Conservation (phyloP, 2,329 filamentous ascomycete species). For the Nigrospora osmanthi region DNA sequence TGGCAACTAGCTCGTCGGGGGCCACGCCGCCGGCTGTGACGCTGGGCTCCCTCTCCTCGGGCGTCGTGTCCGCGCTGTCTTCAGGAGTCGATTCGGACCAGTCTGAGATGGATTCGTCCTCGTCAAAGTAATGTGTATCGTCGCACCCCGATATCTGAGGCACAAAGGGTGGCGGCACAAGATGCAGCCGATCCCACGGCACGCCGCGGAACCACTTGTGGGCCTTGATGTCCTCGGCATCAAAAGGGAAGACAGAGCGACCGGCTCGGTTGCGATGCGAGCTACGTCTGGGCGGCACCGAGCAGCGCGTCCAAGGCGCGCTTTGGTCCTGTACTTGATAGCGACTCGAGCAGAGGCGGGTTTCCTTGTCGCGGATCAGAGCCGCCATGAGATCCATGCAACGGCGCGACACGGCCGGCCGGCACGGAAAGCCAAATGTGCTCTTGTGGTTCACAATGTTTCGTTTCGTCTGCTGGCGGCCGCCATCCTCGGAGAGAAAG, state of each 20-base stretch:
- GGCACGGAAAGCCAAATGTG: slow-evolving; percentile 63
- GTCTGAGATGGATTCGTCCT: slow-evolving; percentile 65
- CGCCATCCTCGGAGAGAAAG: slow-evolving; percentile 69
- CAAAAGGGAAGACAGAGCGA: slow-evolving; percentile 71
- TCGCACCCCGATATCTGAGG: slow-evolving; percentile 61
- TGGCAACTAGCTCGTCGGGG: no score
- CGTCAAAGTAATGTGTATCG: slow-evolving; percentile 86
- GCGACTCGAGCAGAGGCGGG: slow-evolving; percentile 65
- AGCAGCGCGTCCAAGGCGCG: slow-evolving; percentile 4
- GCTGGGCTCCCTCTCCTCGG: no score
- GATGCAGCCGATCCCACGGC: slow-evolving; percentile 69
- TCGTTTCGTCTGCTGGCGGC: slow-evolving; percentile 71
- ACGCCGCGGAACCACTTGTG: slow-evolving; percentile 81
- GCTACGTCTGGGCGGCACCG: slow-evolving; percentile 17
- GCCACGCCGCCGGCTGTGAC: no score
- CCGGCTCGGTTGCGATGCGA: slow-evolving; percentile 23
- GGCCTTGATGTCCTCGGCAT: slow-evolving; percentile 81
- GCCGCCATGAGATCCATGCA: slow-evolving; percentile 71
- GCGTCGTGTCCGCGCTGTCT: slow-evolving; percentile 2
- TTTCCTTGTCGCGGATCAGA: slow-evolving; percentile 66
- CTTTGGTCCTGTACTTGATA: slow-evolving; percentile 61
- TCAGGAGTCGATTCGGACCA: slow-evolving; percentile 36
- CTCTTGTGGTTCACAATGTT: slow-evolving; percentile 72
- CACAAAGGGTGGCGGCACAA: slow-evolving; percentile 67
- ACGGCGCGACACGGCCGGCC: slow-evolving; percentile 55